Evolutionary conservation across 495 filamentous ascomycete species (phyloP), one percentile per base, ranked within the genome.

Genomic region (Barbatosphaeria neglecta): DNA sequence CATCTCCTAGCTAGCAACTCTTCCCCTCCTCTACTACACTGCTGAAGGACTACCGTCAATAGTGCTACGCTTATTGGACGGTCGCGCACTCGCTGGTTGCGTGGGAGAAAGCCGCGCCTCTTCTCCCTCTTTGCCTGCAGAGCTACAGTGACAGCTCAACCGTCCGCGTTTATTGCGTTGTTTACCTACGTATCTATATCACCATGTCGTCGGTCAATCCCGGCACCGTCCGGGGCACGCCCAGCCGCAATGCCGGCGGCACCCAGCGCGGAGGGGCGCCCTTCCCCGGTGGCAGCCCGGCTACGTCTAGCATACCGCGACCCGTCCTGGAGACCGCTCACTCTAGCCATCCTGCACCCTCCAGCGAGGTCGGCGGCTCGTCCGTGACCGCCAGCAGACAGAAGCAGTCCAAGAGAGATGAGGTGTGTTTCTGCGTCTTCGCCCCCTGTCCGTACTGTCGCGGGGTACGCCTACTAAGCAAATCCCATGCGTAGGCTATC

Each of bases 361-460:
- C 55, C 35, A 86, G 82, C 60, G 84, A 90, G 45, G 77, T 73
- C 47, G 80, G 78, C 38, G 78, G 75, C 50, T 86, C 87, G 44
- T 81, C 84, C 46, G 75, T 86, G 68, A 94, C 77, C 75, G 84
- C 83, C 58, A 96, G 81, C 62, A 76, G 92, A 60, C 83, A 87
- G 68, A 96, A 93, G 68, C 90, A 96, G 73, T 83, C 82, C 50
- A 97, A 95, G 69, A 81, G 87, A 63, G 92, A 99, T 86, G 92
- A 99, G 84, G 92, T 97, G 72, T 58, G 81, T 66, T 49, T 19
- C 17, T 17, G 18, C 23, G 28, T 22, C 43, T 22, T 39, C 37
- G 27, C 22, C 44, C 22, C 22, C 18, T 17, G 22, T 22, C 41
- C 38, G 22, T 49, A 37, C 20, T 37, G 24, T 9, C 4, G 31